phyloP scores from a whole-genome alignment of 805 yeast genomes.

The Starmerella sirachaensis region DNA sequence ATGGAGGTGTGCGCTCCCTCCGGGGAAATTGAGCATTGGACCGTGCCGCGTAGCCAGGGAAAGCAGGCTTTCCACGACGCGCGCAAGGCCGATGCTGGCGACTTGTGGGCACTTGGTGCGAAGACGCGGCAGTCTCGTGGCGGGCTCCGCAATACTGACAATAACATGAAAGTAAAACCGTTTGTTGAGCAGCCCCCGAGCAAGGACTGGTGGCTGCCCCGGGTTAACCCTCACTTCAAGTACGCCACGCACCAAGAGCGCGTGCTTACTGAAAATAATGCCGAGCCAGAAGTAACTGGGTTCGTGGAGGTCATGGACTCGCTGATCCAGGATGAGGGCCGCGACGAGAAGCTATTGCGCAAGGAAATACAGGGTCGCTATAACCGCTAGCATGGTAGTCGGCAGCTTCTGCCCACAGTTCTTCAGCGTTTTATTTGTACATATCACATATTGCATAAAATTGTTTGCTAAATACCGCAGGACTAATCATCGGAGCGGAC shows the following conservation, averaged over 20 bases:
- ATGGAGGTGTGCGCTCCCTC: constrained; percentile 68
- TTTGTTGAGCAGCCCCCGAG: background rate
- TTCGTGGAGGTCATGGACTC: constrained; percentile 11
- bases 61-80: constrained; percentile 79
- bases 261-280: constrained; percentile 3
- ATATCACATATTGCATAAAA: too few species aligned
- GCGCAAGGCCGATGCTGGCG: constrained; percentile 72
- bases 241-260: constrained; percentile 12
- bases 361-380: constrained; percentile 11
- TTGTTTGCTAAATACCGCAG: too few species aligned
- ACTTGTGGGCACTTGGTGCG: constrained; percentile 68
- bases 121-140: constrained; percentile 37
- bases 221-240: constrained; percentile 10
- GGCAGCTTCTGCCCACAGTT: too few species aligned
- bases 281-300: constrained; percentile 5
- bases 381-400: too few species aligned
- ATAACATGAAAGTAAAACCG: background rate
- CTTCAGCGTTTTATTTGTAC: too few species aligned
- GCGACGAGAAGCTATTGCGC: constrained; percentile 12
- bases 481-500: constrained; percentile 28
- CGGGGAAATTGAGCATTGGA: constrained; percentile 79
- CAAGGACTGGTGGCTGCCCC: constrained; percentile 14
- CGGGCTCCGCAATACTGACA: constrained; percentile 12
- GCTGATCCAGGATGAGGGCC: constrained; percentile 8
- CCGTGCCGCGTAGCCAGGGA: constrained; percentile 64